Conservation (phyloP, 2,329 filamentous ascomycete genomes). For the Fonsecaea multimorphosa region DNA sequence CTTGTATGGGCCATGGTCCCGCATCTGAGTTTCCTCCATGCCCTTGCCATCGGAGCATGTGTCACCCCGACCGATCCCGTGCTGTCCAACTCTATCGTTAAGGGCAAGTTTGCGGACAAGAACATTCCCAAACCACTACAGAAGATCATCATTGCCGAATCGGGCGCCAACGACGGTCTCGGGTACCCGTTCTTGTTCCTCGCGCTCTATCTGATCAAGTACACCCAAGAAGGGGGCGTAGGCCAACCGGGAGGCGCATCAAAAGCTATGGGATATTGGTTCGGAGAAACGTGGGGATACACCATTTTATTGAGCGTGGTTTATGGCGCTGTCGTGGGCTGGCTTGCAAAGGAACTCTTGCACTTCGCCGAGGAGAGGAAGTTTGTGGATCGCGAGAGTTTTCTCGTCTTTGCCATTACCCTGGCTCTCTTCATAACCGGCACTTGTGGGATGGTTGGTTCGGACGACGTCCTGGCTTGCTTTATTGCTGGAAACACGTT, state of each 20-base stretch:
- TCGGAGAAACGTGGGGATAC: conserved; percentile 84
- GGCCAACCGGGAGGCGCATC: conserved; percentile 65
- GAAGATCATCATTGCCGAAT: conserved; percentile 80
- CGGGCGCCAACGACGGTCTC: conserved; percentile 85
- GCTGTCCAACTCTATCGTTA: conserved; percentile 86
- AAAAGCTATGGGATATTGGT: conserved; percentile 78
- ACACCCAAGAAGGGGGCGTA: conserved; percentile 58
- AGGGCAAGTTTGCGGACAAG: conserved; percentile 90
- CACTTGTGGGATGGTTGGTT: conserved; percentile 84
- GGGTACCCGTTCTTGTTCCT: conserved; percentile 90
- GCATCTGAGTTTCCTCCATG: conserved; percentile 73
- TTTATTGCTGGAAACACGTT: conserved; percentile 92
- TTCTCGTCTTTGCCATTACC: conserved; percentile 83
- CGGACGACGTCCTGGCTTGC: conserved; percentile 87
- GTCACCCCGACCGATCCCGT: conserved; percentile 93
- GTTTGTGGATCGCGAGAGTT: conserved; percentile 85
- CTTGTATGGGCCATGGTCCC: conserved; percentile 79
- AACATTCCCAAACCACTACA: conserved; percentile 84
- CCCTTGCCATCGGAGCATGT: conserved; percentile 80
- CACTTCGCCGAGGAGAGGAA: conserved; percentile 82
- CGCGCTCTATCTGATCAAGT: conserved; percentile 82
- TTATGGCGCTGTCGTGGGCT: conserved; percentile 79
- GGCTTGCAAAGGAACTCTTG: conserved; percentile 79
- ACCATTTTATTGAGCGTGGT: conserved; percentile 77
- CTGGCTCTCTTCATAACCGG: conserved; percentile 85